Evolutionary conservation across 306 rosid species (phyloP), one percentile per base, ranked within the genome.

Genomic region (Cicer bijugum): DNA sequence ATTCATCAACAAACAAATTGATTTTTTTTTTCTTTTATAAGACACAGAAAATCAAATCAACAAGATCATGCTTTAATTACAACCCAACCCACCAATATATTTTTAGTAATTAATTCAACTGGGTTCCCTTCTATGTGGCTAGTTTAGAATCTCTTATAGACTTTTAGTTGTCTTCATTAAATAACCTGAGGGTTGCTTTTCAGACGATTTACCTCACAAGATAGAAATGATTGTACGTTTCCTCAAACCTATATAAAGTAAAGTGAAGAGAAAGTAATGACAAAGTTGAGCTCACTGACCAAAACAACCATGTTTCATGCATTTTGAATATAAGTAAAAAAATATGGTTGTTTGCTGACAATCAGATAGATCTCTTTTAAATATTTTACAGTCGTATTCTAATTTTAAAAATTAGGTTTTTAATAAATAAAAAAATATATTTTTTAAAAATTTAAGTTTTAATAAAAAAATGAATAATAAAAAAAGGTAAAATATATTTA

Each of bases 191-290:
- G 59, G 5, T 71, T 75, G 71, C 83, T 83, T 78, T 78, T 78
- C 83, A 75, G 81, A 78, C 79, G 75, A 75, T 78, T 83, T 69
- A 78, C 71, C 83, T 78, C 80, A 17, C 83, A 78, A 78, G 83
- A 70, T 75, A 75, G 63, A 71, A 72, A 75, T 75, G 82, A 81
- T 71, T 75, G 85, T 74, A 70, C 85, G 72, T 71, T 78, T 75
- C 78, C 87, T 77, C 78, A 68, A 60, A 35, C 51, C 77, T 58
- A 63, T 76, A 65, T 63, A 81, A 81, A 81, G 73, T 50, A 81
- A 81, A 81, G 73, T 50, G 43, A 12, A 61, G 40, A 77, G 55
- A 71, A 74, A 76, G 77, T 74, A 55, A 69, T 69, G 61, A 55
- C 75, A 78, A 69, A 78, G 61, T 53, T 69, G 53, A 74, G 75